Percentiles rank a stretch among this genome's conserved stretches.
Evolutionary conservation across 441 rosid genomes (phyloP).

Genomic region (Caryocar brasiliense): DNA sequence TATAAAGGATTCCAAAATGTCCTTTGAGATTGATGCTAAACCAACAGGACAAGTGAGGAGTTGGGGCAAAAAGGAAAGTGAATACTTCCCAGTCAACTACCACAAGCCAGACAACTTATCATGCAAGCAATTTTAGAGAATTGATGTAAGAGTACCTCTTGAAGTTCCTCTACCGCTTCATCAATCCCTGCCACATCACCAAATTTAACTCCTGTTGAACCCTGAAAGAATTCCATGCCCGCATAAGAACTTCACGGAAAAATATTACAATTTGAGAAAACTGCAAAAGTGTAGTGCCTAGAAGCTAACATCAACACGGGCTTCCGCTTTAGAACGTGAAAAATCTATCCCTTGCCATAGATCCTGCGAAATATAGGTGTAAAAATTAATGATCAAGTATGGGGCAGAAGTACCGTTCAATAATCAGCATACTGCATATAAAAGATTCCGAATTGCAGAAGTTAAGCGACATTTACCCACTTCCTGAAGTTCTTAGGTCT

Average conservation of each 20-base stretch:
- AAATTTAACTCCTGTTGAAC: conserved; percentile 89
- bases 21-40: neutral
- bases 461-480: conserved; percentile 53
- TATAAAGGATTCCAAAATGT: neutral
- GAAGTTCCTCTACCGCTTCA: conserved; percentile 96
- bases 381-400: neutral
- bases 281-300: conserved; percentile 1
- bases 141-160: conserved; percentile 47
- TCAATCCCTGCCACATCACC: conserved; percentile 92
- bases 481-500: conserved; percentile 93
- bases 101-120: neutral
- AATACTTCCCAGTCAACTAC: neutral
- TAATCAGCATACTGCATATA: conserved; percentile 1
- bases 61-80: neutral
- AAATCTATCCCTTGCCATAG: conserved; percentile 95
- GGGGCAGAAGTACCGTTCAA: neutral
- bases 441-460: neutral
- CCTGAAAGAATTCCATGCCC: conserved; percentile 34
- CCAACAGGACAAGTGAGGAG: neutral
- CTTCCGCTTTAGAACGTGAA: conserved; percentile 95
- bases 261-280: conserved; percentile 1
- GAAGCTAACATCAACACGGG: conserved; percentile 85
- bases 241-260: conserved; percentile 15
- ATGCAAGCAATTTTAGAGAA: conserved; percentile 1
- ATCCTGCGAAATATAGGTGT: conserved; percentile 42